Percentiles rank a stretch among this genome's conserved stretches.
Evolutionary conservation across 257 asterid genomes (phyloP).

Genomic region (Rhazya stricta): DNA sequence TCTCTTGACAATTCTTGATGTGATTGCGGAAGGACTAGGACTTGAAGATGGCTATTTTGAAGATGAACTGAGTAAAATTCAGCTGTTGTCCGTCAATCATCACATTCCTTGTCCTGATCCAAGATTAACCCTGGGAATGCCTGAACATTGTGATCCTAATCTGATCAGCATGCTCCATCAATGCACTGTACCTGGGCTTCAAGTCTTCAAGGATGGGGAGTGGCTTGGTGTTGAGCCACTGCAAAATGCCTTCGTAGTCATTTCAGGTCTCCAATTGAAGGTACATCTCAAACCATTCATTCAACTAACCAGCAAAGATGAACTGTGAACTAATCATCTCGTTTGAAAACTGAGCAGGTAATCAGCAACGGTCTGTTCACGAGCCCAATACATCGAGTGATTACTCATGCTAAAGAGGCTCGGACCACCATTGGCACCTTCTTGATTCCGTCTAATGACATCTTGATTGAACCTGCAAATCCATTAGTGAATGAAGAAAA

Average conservation of each 20-base stretch:
- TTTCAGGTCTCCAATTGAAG: constrained; percentile 25
- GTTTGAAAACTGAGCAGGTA: constrained; percentile 23
- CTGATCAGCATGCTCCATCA: constrained; percentile 47
- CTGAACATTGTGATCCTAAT: constrained; percentile 52
- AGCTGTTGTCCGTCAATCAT: constrained; percentile 40
- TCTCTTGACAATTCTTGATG: constrained; percentile 35
- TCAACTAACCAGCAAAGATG: too few relatives aligned
- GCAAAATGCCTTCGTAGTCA: constrained; percentile 40
- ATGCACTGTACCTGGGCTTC: constrained; percentile 46
- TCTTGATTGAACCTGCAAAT: constrained; percentile 37
- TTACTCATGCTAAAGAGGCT: constrained; percentile 35
- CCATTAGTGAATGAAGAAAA: constrained; percentile 5
- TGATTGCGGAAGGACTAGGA: constrained; percentile 47
- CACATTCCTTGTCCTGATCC: constrained; percentile 69
- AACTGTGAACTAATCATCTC: neutral
- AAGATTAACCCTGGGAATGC: constrained; percentile 41
- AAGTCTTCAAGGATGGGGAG: constrained; percentile 34
- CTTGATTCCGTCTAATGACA: constrained; percentile 45
- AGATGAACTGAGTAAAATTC: constrained; percentile 30
- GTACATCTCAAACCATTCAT: neutral
- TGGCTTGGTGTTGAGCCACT: constrained; percentile 55
- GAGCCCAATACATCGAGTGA: constrained; percentile 53
- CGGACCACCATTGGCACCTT: constrained; percentile 48
- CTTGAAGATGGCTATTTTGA: constrained; percentile 42
- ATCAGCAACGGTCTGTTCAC: constrained; percentile 47